Conservation (phyloP, 352 stramenopile species). For the Globisporangium viniferum region DNA sequence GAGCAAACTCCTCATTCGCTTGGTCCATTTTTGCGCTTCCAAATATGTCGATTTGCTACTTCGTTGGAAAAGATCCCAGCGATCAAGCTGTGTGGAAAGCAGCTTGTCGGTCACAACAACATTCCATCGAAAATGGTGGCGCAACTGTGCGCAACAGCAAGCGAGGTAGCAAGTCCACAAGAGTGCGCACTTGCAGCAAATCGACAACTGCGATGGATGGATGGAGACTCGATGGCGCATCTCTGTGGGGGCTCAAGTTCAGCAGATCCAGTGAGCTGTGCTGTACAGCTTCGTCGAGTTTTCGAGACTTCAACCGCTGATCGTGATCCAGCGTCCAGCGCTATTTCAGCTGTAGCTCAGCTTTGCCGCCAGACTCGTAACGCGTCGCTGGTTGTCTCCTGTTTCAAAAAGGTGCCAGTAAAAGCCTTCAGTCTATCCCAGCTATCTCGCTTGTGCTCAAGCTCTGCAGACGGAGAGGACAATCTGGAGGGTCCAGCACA, state of each 20-base stretch:
- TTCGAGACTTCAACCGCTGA: not conserved
- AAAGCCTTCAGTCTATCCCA: slow-evolving; percentile 21
- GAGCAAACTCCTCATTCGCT: slow-evolving; percentile 24
- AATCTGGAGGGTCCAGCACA: not conserved
- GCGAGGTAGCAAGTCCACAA: slow-evolving; percentile 19
- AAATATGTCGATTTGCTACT: slow-evolving; percentile 25
- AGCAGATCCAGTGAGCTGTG: slow-evolving; percentile 34
- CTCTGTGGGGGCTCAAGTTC: slow-evolving; percentile 32
- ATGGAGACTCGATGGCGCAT: slow-evolving; percentile 19
- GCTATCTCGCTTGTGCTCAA: slow-evolving; percentile 27
- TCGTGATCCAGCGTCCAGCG: not conserved
- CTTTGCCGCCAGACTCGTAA: slow-evolving; percentile 29
- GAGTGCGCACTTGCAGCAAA: slow-evolving; percentile 41
- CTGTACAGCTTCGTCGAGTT: slow-evolving; percentile 15
- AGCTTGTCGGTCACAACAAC: slow-evolving; percentile 21
- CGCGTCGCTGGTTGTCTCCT: slow-evolving; percentile 21
- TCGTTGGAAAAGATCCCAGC: slow-evolving; percentile 14
- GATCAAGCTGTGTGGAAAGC: slow-evolving; percentile 23
- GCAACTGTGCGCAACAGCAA: slow-evolving; percentile 28
- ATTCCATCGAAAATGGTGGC: slow-evolving; percentile 21
- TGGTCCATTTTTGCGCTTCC: slow-evolving; percentile 20
- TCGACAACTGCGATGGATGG: slow-evolving; percentile 51
- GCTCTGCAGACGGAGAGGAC: not conserved
- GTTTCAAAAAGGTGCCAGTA: slow-evolving; percentile 24
- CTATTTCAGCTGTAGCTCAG: slow-evolving; percentile 12